Evolutionary conservation across 495 filamentous ascomycete genomes (phyloP), one percentile per base, ranked within the genome.

Genomic region (Amniculicola lignicola): DNA sequence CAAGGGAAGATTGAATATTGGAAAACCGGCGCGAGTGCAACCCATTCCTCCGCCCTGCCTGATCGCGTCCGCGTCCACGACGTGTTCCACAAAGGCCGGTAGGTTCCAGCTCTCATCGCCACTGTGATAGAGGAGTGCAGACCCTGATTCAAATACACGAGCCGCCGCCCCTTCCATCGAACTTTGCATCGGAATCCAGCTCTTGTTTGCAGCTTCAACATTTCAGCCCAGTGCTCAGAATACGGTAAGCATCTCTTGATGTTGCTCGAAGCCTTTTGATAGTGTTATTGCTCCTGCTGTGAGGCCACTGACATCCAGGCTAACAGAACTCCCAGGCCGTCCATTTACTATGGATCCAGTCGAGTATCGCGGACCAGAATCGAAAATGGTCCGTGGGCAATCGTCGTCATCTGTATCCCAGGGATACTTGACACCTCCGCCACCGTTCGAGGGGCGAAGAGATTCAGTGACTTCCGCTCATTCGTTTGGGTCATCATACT

Each of bases 101-200:
- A 36, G 3, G 36, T 48, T 40, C 25, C 43, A 27, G 43, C 33
- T 43, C 36, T 49, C 33, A 35, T 49, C 33, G 43, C 53, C 33
- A 29, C 36, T 42, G n/a, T 42, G 7, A 2, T 31, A 7, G 16
- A 35, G 14, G 14, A 31, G 6, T 24, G 44, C 22, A 35, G 44
- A 49, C 35, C 53, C 36, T 57, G 44, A 50, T 57, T 57, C 35
- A 49, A 49, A 57, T 49, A 45, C 53, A 49, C 53, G 33, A 49
- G 53, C 19, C 24, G 33, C 16, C 31, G n/a, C 53, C 15, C 12
- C 25, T 25, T 41, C 42, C 28, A 12, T 19, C 16, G 10, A 40
- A 15, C 43, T 12, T 28, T 19, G 22, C 2, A 28, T 12, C 2
- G 10, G 25, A 10, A 15, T 46, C 25, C 43, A 46, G 25, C 21